Evolutionary conservation across 768 basidiomycete species (phyloP).

Genomic region (Pulveroboletus sp.): DNA sequence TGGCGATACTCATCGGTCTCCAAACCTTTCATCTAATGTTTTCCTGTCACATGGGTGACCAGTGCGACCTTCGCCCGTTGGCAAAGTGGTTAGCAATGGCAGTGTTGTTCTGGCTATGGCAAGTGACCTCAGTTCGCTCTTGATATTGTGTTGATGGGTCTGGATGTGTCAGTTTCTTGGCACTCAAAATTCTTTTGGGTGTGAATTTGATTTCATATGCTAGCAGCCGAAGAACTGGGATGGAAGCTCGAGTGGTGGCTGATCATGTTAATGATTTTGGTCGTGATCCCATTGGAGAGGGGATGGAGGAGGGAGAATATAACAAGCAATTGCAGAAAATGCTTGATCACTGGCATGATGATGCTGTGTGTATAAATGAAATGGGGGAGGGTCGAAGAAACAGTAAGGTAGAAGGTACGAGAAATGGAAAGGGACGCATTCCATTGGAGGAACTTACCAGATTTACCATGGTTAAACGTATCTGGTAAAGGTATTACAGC

Average conservation of each 20-base stretch:
- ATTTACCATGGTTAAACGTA: conserved; percentile 95
- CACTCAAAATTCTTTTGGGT: conserved; percentile 90
- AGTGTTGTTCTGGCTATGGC: conserved; percentile 84
- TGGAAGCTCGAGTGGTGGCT: conserved; percentile 70
- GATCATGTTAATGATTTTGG: conserved; percentile 86
- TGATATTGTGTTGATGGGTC: neutral
- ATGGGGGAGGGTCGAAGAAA: conserved; percentile 55
- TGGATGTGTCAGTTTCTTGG: conserved; percentile 55
- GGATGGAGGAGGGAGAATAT: conserved; percentile 82
- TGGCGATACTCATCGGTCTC: conserved; percentile 71
- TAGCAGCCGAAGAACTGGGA: conserved; percentile 62
- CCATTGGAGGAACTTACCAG: conserved; percentile 85
- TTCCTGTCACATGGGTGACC: conserved; percentile 35
- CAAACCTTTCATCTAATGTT: conserved; percentile 66
- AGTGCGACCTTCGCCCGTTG: conserved; percentile 42
- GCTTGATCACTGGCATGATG: conserved; percentile 65
- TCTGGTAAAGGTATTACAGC: conserved; percentile 52
- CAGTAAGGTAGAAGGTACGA: conserved; percentile 18
- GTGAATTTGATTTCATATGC: conserved; percentile 85
- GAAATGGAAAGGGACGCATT: conserved; percentile 45
- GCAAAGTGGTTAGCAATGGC: conserved; percentile 64
- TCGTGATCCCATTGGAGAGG: conserved; percentile 88
- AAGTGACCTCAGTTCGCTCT: conserved; percentile 32
- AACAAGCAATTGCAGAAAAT: conserved; percentile 76
- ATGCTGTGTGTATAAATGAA: conserved; percentile 62